Evolutionary conservation across 345 rosid genomes (phyloP).

Genomic region (Eucalyptus polyanthemos): DNA sequence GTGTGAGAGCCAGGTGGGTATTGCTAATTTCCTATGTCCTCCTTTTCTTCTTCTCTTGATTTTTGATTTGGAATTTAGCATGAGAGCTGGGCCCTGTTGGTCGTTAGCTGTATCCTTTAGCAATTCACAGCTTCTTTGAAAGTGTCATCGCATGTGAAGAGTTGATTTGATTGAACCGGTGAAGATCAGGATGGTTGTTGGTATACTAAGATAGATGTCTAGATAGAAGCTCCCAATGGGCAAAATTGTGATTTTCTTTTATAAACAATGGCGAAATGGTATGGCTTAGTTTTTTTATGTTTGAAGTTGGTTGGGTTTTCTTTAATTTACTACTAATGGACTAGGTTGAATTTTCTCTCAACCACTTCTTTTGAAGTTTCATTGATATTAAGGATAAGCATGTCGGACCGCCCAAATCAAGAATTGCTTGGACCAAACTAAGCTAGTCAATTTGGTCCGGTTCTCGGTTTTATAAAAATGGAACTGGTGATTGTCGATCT

Average conservation of each 20-base stretch:
- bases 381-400: too few species aligned
- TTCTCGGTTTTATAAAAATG: too few species aligned
- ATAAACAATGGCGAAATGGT: background rate
- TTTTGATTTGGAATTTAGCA: background rate
- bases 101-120: background rate
- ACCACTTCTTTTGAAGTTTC: background rate
- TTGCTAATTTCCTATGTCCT: background rate
- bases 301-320: background rate
- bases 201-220: background rate
- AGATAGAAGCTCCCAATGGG: background rate
- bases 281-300: background rate
- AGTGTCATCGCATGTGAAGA: background rate
- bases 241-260: background rate
- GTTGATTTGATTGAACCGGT: background rate
- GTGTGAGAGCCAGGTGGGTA: conserved; percentile 70
- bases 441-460: fast-evolving
- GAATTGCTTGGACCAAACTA: fast-evolving
- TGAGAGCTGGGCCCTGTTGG: background rate
- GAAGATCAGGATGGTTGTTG: background rate
- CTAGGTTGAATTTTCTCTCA: background rate
- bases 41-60: background rate
- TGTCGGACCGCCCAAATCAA: fast-evolving
- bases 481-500: fast-evolving
- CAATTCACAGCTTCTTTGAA: background rate
- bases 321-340: background rate